Conservation (phyloP, 257 asterid species). For the Solanum habrochaites region DNA sequence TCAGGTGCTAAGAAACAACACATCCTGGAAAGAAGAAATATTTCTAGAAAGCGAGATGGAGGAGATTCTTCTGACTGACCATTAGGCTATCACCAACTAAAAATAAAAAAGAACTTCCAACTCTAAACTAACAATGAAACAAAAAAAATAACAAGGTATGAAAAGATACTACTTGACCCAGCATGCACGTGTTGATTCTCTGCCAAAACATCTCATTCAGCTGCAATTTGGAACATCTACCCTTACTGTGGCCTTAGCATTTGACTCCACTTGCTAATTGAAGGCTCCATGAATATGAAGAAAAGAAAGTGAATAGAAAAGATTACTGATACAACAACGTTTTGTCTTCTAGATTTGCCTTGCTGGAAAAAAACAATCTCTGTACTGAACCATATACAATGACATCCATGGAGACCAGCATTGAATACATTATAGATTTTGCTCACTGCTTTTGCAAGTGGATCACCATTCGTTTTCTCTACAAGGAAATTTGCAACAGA, state of each 20-base stretch:
- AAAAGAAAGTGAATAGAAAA: constrained; percentile 3
- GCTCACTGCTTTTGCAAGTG: not conserved
- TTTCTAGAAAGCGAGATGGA: constrained; percentile 14
- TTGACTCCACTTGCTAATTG: not conserved
- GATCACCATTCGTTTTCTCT: not conserved
- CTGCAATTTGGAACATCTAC: constrained; percentile 2
- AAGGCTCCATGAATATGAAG: constrained; percentile 16
- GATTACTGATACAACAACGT: constrained; percentile 15
- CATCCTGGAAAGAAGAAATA: constrained; percentile 15
- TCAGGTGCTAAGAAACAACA: constrained; percentile 22
- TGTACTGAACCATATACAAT: not conserved
- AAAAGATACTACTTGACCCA: not conserved
- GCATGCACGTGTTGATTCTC: not conserved
- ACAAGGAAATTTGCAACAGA: not conserved
- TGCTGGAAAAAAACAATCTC: not conserved
- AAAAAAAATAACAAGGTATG: constrained; percentile 9
- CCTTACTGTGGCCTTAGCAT: constrained; percentile 1
- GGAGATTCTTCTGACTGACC: constrained; percentile 11
- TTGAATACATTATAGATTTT: not conserved
- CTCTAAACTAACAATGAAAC: constrained; percentile 10
- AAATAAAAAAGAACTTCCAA: not conserved
- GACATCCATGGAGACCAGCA: not conserved
- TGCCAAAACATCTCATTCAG: not conserved
- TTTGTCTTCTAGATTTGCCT: constrained; percentile 1
- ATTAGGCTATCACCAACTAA: constrained; percentile 14